Evolutionary conservation across 495 filamentous ascomycete species (phyloP), one percentile per base, ranked within the genome.

Genomic region (Massariosphaeria phaeospora): DNA sequence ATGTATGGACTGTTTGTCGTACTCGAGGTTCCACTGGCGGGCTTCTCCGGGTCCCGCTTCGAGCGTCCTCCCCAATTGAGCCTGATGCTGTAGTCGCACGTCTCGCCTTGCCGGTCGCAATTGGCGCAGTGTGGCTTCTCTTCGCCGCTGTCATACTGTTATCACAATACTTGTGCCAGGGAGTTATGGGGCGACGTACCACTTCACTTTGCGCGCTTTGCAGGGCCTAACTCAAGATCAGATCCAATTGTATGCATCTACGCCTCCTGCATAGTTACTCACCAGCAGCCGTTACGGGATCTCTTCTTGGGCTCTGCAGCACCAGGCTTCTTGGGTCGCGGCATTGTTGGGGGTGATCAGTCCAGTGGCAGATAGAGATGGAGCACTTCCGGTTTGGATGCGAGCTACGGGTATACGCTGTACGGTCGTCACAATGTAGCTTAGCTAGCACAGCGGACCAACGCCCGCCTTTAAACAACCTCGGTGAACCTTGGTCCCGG

Each of bases 281-380:
- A 90, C 88, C 88, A 91, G 71, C 88, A 95, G 57, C 88, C 88
- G 72, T 86, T 89, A 38, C 88, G 79, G 64, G 86, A 90, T 66
- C 88, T 75, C 63, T 78, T 75, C 64, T 76, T 75, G 33, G 73
- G 70, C 52, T 74, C 74, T 34, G 59, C 52, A 27, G 65, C 64
- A 15, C 62, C 52, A 13, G 65, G 67, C 47, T 69, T 72, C 64
- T 69, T 71, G 33, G 69, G 68, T 42, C 70, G 67, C 15, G 70
- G 70, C 70, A 72, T 72, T 18, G 43, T 53, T 33, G 11, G 9
- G 34, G 6, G 5, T 43, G 13, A 34, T 10, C 15, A 26, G 41
- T 20, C n/a, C 25, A 33, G 31, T 24, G 2, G 49, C 12, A 17
- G 29, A n/a, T n/a, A n/a, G n/a, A n/a, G n/a, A n/a, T n/a, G n/a